Conservation (phyloP, 148 eudicot genomes). For the Camellia lanceoleosa region DNA sequence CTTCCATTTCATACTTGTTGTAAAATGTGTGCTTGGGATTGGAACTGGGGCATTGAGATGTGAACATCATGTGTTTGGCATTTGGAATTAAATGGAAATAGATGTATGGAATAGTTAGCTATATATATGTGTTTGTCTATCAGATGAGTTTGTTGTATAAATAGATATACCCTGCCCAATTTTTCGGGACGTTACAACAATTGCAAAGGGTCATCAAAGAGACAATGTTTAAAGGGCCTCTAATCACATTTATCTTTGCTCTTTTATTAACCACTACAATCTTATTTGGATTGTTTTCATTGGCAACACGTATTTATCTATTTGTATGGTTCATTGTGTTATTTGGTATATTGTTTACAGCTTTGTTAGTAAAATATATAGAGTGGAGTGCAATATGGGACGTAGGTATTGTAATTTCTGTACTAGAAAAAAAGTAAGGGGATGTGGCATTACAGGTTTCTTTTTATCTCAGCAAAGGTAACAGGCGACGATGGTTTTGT, state of each 20-base stretch:
- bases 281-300: not conserved
- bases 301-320: not conserved
- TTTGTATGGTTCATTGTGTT: not conserved
- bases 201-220: not conserved
- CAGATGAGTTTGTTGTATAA: no score
- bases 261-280: not conserved
- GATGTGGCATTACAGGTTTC: conserved; percentile 19
- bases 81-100: no score
- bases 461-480: conserved; percentile 15
- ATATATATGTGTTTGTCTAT: no score
- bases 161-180: no score
- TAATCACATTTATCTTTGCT: not conserved
- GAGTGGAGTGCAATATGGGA: conserved; percentile 34
- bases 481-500: conserved; percentile 12
- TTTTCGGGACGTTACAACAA: not conserved
- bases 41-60: no score
- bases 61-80: no score
- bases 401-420: conserved; percentile 31
- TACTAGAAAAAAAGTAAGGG: conserved; percentile 24
- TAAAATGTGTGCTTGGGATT: no score
- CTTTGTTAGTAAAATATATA: conserved; percentile 20
- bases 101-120: no score
- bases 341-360: not conserved
- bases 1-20: no score
- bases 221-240: conserved; percentile 9